Conservation (phyloP, 192 early-diverging fungal genomes). For the Polychytrium aggregatum region DNA sequence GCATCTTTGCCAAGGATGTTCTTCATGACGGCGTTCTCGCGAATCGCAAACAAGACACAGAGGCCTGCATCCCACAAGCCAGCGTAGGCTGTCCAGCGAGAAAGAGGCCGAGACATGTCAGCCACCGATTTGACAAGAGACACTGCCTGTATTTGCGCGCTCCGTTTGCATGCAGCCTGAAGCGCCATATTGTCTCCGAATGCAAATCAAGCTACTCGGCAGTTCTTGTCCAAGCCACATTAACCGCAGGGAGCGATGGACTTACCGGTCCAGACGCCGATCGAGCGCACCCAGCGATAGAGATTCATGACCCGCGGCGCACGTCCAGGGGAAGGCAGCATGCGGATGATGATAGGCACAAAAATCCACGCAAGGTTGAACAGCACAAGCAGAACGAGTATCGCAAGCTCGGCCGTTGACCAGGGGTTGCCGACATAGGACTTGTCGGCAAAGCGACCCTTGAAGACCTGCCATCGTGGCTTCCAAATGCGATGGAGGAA, state of each 20-base stretch:
- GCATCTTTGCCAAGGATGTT: slow-evolving; percentile 1
- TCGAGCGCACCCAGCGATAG: not conserved
- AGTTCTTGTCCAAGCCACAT: too few species aligned
- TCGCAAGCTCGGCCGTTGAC: not conserved
- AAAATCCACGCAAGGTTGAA: not conserved
- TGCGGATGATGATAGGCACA: slow-evolving; percentile 1
- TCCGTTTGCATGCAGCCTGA: too few species aligned
- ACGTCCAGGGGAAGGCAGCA: not conserved
- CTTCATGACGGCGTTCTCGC: slow-evolving; percentile 9
- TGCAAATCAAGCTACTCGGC: too few species aligned
- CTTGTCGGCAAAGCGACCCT: too few species aligned
- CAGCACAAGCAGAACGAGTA: not conserved
- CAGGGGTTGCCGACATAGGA: too few species aligned
- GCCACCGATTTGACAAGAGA: too few species aligned
- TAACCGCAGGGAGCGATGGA: not conserved
- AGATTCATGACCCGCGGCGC: not conserved
- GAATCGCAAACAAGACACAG: slow-evolving; percentile 9
- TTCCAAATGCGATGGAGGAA: too few species aligned
- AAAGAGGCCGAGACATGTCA: not conserved
- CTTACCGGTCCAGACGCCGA: not conserved
- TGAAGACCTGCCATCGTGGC: too few species aligned
- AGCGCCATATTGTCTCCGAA: too few species aligned
- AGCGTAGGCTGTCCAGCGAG: not conserved
- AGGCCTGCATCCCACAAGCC: slow-evolving; percentile 9
- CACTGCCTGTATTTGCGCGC: too few species aligned